Base-by-base conservation (phyloP, 2,329 filamentous ascomycete species). In the Trichoderma pleuroti region DNA sequence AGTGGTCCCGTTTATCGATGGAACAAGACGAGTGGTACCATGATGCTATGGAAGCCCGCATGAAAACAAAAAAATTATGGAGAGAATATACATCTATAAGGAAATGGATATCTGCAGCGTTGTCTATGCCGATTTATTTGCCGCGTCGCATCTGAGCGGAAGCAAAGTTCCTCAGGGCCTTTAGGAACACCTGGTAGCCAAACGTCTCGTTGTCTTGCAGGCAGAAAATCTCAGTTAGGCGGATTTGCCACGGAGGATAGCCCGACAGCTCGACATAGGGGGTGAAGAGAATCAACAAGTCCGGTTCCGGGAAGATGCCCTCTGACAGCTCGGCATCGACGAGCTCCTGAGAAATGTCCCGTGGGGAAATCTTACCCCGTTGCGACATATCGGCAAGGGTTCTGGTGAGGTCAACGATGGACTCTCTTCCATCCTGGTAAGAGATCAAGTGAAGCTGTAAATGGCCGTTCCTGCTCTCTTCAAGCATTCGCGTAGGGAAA, bases 331-430 rank as follows among this genome's bases (percentile, higher is more conserved):
- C 96, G 5, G 93, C 92, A 77, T 98, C 94, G 66, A 99, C 90
- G 64, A 99, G 84, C 73, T 98, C 93, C 64, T 87, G 86, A 70
- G 90, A 94, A 77, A 99, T 94, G 78, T 99, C 94, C 36, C 89
- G 85, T 1, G 93, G 87, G 2, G 88, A 88, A 16, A 99, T 86
- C 81, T 97, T 98, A 71, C 90, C 90, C 75, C 91, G 90, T 80
- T 98, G 96, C 8, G 93, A 92, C 96, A 99, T 98, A 78, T 97
- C 93, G 7, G 95, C 89, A 26, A 99, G 86, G 1, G 97, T 98
- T 78, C 94, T 93, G 54, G 96, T 99, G 59, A 99, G 87, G 80
- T 99, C 96, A 52, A 99, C 94, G 73, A 99, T 88, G 5, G 95
- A 98, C 77, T 97, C 93, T 68, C 95, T 90, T 62, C 96, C 95